Conservation (phyloP, 306 rosid genomes). For the Prunus mira region DNA sequence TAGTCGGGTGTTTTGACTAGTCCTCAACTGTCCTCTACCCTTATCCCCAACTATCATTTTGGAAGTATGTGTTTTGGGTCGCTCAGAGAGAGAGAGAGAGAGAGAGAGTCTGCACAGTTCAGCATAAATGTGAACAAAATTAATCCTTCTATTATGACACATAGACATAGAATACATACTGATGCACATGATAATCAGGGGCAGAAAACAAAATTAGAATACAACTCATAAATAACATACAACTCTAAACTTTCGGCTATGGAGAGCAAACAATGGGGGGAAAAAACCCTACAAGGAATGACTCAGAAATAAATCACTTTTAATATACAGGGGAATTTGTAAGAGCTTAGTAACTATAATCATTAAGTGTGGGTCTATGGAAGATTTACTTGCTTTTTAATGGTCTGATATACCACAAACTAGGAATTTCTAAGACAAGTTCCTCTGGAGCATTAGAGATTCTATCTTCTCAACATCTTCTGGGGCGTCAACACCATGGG, state of each 20-base stretch:
- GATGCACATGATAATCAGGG: not conserved
- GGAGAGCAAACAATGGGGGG: not conserved
- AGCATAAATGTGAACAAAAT: not conserved
- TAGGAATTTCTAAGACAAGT: conserved; percentile 41
- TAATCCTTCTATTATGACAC: not conserved
- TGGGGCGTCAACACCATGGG: conserved; percentile 90
- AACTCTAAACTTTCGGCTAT: not conserved
- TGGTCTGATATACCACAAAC: conserved; percentile 12
- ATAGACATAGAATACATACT: not conserved
- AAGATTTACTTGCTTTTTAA: not conserved
- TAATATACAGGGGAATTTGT: not conserved
- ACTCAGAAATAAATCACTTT: not conserved
- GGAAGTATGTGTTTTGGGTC: not conserved
- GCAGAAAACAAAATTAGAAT: not conserved
- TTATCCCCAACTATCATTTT: not conserved
- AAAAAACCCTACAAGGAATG: not conserved
- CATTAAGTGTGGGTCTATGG: not conserved
- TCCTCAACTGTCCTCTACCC: not conserved
- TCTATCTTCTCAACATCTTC: conserved; percentile 89
- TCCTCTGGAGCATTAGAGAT: conserved; percentile 66
- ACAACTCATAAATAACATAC: not conserved
- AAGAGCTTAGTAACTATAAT: not conserved
- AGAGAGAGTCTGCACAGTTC: not conserved
- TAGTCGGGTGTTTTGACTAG: not conserved
- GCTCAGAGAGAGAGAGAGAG: no score